A percentile compares a stretch with the other conserved stretches of the same genome.
Conservation (phyloP, 306 rosid genomes). For the Castanospermum australe region DNA sequence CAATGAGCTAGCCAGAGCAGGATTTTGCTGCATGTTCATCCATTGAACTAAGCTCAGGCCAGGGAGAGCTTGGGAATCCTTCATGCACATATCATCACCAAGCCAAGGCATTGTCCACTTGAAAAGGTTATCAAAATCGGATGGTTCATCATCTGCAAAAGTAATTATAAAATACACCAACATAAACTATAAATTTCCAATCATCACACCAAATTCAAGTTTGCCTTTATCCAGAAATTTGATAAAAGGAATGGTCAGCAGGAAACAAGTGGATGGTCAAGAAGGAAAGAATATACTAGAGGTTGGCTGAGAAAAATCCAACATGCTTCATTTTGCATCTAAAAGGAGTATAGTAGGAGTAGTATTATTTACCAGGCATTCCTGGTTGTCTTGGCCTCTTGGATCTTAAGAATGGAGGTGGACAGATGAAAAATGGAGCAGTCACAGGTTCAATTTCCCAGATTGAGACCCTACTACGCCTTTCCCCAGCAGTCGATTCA, state of each 20-base stretch:
- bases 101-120: conserved; percentile 72
- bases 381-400: conserved; percentile 74
- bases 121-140: conserved; percentile 53
- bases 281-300: background rate
- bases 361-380: conserved; percentile 57
- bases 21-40: conserved; percentile 81
- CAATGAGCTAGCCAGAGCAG: conserved; percentile 51
- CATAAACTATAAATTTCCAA: background rate
- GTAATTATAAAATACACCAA: background rate
- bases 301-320: background rate
- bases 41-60: conserved; percentile 77
- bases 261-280: background rate
- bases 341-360: background rate
- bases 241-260: background rate
- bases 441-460: conserved; percentile 90
- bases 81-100: conserved; percentile 71
- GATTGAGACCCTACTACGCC: conserved; percentile 66
- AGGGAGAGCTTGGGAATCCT: conserved; percentile 58
- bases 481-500: conserved; percentile 78
- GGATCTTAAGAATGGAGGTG: conserved; percentile 73
- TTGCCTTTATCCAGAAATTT: background rate
- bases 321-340: background rate
- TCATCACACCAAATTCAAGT: background rate
- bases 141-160: conserved; percentile 61
- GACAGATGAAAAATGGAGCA: conserved; percentile 79